Conservation (phyloP, 1,284 basidiomycete species). For the Coniferiporia sulphurascens region DNA sequence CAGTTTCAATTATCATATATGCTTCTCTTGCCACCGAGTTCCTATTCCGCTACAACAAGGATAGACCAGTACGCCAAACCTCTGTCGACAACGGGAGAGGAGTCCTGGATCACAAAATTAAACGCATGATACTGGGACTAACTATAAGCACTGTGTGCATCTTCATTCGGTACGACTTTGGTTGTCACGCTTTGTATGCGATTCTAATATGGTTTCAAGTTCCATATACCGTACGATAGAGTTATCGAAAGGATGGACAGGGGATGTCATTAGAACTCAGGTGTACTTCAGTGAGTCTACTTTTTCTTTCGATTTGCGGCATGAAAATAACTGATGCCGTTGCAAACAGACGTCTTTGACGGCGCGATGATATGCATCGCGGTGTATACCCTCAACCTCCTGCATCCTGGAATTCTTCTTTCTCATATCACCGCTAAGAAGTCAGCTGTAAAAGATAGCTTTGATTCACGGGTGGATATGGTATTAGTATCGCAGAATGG, state of each 20-base stretch:
- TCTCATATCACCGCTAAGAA: neutral
- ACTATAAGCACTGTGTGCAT: slow-evolving; percentile 30
- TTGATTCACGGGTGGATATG: neutral
- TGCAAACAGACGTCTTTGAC: slow-evolving; percentile 28
- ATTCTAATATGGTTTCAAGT: neutral
- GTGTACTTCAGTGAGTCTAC: slow-evolving; percentile 33
- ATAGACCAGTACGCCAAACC: slow-evolving; percentile 24
- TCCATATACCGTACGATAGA: slow-evolving; percentile 36
- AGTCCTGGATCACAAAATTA: slow-evolving; percentile 21
- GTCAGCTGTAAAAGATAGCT: neutral
- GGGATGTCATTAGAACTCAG: slow-evolving; percentile 33
- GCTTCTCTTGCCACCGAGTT: slow-evolving; percentile 33
- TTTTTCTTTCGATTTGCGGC: neutral
- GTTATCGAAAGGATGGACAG: slow-evolving; percentile 33
- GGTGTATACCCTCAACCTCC: slow-evolving; percentile 25
- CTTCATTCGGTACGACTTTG: slow-evolving; percentile 33
- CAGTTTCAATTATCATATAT: slow-evolving; percentile 35
- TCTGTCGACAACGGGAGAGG: slow-evolving; percentile 1
- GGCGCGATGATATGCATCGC: slow-evolving; percentile 29
- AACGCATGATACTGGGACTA: slow-evolving; percentile 29
- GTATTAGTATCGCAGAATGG: too few species aligned
- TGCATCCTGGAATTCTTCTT: slow-evolving; percentile 23
- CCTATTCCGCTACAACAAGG: slow-evolving; percentile 29
- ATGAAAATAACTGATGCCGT: neutral
- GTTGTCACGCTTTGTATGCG: neutral